Conservation (phyloP, 2,329 filamentous ascomycete genomes). For the Emericellopsis atlantica region DNA sequence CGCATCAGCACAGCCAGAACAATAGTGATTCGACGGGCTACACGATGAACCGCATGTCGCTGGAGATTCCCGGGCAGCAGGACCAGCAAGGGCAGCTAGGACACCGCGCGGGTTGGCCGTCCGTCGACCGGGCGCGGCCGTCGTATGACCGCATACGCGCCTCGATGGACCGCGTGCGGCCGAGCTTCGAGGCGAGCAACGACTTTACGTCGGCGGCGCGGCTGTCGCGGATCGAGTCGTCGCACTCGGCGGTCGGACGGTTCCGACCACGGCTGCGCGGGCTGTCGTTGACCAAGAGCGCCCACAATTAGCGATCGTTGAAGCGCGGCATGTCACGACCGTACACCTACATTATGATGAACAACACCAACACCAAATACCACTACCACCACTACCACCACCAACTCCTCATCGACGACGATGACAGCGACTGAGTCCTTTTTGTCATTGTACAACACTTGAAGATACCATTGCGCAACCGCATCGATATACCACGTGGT, state of each 20-base stretch:
- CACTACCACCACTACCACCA: neutral
- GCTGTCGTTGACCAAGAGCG: conserved; percentile 27
- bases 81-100: neutral
- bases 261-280: conserved; percentile 26
- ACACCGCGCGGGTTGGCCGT: conserved; percentile 29
- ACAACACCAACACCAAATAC: neutral
- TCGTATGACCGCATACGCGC: conserved; percentile 81
- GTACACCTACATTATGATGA: conserved; percentile 13
- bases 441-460: neutral
- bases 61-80: conserved; percentile 29
- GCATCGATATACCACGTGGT: no score
- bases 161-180: conserved; percentile 75
- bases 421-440: no score
- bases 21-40: conserved; percentile 92
- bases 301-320: conserved; percentile 19
- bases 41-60: conserved; percentile 52
- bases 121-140: conserved; percentile 58
- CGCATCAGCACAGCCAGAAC: conserved; percentile 75
- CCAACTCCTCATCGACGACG: neutral
- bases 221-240: conserved; percentile 72
- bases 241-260: conserved; percentile 15
- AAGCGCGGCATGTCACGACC: conserved; percentile 7
- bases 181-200: conserved; percentile 75
- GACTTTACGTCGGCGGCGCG: conserved; percentile 89
- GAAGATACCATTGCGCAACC: no score